Evolutionary conservation across 257 asterid species (phyloP).

Genomic region (Striga asiatica): DNA sequence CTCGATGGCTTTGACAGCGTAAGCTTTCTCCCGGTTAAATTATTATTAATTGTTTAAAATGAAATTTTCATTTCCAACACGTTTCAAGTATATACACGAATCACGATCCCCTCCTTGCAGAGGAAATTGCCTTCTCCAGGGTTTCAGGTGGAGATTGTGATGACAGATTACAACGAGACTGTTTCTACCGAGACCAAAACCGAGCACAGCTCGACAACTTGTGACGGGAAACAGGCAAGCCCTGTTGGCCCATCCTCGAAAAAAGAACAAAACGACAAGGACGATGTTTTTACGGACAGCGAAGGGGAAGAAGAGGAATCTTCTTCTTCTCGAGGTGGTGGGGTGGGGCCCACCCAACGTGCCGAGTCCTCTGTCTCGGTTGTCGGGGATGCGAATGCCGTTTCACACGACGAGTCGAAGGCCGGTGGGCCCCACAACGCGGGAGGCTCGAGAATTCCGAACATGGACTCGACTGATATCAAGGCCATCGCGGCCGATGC

Average conservation of each 20-base stretch:
- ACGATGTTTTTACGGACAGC: slow-evolving; percentile 84
- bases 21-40: no score
- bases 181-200: slow-evolving; percentile 32
- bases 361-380: slow-evolving; percentile 19
- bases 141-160: slow-evolving; percentile 77
- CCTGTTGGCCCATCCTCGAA: slow-evolving; percentile 25
- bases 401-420: slow-evolving; percentile 37
- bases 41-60: no score
- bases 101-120: slow-evolving; percentile 50
- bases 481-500: slow-evolving; percentile 99
- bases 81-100: neutral
- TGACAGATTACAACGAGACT: slow-evolving; percentile 73
- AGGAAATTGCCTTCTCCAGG: slow-evolving; percentile 97
- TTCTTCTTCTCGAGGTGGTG: slow-evolving; percentile 26
- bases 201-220: slow-evolving; percentile 14
- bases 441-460: slow-evolving; percentile 29
- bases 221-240: no score
- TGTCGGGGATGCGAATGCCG: slow-evolving; percentile 26
- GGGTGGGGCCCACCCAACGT: slow-evolving; percentile 18
- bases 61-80: no score
- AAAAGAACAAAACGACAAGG: slow-evolving; percentile 40
- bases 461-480: slow-evolving; percentile 59
- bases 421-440: slow-evolving; percentile 28
- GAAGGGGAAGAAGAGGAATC: slow-evolving; percentile 56
- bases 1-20: slow-evolving; percentile 85